phyloP scores from a whole-genome alignment of 345 rosid genomes.

The Jatropha curcas region DNA sequence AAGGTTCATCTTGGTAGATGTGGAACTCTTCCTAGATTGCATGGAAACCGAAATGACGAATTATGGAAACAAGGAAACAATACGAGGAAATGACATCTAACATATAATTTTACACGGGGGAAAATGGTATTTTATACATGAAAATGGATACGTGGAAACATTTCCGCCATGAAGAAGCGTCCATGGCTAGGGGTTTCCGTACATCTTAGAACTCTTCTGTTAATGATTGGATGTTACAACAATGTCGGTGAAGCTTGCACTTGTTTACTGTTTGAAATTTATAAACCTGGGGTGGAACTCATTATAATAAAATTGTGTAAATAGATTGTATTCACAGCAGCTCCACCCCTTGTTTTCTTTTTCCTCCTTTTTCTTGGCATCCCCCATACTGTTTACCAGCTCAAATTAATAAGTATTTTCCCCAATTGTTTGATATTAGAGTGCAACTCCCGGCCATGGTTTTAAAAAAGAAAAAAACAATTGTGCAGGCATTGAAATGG shows the following conservation, averaged over 20 bases:
- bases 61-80: too few species aligned
- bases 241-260: background rate
- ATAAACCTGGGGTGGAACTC: background rate
- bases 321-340: background rate
- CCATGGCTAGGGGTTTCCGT: too few species aligned
- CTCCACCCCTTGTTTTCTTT: background rate
- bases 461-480: too few species aligned
- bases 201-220: too few species aligned
- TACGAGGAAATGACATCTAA: too few species aligned
- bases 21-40: too few species aligned
- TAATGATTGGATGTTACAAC: background rate
- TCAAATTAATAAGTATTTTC: background rate
- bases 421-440: background rate
- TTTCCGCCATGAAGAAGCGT: too few species aligned
- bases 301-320: background rate
- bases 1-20: too few species aligned
- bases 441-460: background rate
- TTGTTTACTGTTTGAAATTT: background rate
- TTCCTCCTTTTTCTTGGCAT: background rate
- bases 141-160: too few species aligned
- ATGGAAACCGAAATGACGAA: too few species aligned
- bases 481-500: conserved; percentile 70
- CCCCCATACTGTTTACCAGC: background rate
- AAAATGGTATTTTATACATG: too few species aligned
- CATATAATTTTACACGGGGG: too few species aligned